phyloP scores from a whole-genome alignment of 106 monocot genomes.

The Acanthochlamys bracteata region DNA sequence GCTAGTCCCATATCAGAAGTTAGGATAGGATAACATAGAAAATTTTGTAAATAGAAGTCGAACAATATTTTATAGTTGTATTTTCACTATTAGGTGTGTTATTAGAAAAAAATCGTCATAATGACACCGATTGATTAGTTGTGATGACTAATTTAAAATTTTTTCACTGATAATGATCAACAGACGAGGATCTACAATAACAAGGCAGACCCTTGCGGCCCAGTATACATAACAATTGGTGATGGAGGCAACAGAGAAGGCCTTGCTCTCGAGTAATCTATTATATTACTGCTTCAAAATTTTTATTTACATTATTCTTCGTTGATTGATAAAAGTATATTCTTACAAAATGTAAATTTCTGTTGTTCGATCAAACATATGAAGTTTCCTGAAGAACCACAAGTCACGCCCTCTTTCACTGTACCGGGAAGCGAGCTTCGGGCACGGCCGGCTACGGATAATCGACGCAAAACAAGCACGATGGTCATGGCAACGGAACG shows the following conservation, averaged over 20 bases:
- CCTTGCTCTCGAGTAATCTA: slow-evolving; percentile 51
- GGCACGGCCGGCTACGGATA: slow-evolving; percentile 66
- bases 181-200: slow-evolving; percentile 64
- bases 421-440: slow-evolving; percentile 86
- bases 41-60: no score
- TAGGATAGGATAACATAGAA: no score
- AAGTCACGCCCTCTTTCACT: slow-evolving; percentile 33
- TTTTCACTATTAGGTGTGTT: no score
- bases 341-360: no score
- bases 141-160: no score
- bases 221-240: slow-evolving; percentile 63
- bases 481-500: slow-evolving; percentile 95
- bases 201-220: slow-evolving; percentile 45
- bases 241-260: slow-evolving; percentile 87
- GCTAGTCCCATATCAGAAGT: no score
- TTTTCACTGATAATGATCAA: not conserved
- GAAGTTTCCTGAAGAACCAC: slow-evolving; percentile 50
- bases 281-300: no score
- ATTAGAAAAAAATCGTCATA: no score
- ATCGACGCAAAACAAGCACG: slow-evolving; percentile 49
- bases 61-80: no score
- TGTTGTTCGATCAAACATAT: not conserved
- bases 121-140: no score
- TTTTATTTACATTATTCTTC: no score
- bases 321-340: no score